These are phyloP conservation scores for Entophlyctis luteolus DNA, from an alignment of 192 early-diverging fungal species.

Conservation along the genomic window DNA sequence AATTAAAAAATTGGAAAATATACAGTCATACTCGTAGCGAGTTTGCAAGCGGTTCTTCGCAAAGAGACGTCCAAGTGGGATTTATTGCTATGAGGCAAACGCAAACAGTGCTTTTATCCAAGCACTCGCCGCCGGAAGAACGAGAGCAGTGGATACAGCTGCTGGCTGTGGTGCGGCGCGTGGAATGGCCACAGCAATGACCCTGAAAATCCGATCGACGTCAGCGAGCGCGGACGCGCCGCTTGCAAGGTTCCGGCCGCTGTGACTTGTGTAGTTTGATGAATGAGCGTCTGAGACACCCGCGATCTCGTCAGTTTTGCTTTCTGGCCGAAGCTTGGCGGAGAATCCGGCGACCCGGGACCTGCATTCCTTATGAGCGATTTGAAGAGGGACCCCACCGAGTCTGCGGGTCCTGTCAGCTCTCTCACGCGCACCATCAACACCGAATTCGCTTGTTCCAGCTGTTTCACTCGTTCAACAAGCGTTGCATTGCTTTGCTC, in stretches of 20 bases:
- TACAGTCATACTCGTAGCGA: too few species aligned
- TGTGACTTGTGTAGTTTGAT: too few species aligned
- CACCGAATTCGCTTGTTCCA: constrained; percentile 4
- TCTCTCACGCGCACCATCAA: constrained; percentile 9
- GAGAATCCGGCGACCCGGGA: too few species aligned
- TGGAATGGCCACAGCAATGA: constrained; percentile 4
- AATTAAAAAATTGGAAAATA: too few species aligned
- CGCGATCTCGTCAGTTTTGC: too few species aligned
- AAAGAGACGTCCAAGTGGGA: too few species aligned
- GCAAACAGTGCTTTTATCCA: too few species aligned
- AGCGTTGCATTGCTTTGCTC: constrained; percentile 5
- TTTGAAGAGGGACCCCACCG: neutral
- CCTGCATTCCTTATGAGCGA: too few species aligned
- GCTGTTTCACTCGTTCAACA: neutral
- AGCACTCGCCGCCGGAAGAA: constrained; percentile 6
- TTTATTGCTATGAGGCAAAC: too few species aligned
- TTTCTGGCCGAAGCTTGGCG: too few species aligned
- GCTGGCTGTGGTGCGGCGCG: constrained; percentile 3
- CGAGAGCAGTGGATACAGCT: constrained; percentile 8
- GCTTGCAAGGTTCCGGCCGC: neutral
- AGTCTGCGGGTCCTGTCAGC: neutral
- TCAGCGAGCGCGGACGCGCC: neutral
- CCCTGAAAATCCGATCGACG: neutral
- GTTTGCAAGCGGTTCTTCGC: too few species aligned
- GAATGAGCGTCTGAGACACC: too few species aligned